phyloP scores from a whole-genome alignment of 495 filamentous ascomycete species.

The Thozetella sp. region DNA sequence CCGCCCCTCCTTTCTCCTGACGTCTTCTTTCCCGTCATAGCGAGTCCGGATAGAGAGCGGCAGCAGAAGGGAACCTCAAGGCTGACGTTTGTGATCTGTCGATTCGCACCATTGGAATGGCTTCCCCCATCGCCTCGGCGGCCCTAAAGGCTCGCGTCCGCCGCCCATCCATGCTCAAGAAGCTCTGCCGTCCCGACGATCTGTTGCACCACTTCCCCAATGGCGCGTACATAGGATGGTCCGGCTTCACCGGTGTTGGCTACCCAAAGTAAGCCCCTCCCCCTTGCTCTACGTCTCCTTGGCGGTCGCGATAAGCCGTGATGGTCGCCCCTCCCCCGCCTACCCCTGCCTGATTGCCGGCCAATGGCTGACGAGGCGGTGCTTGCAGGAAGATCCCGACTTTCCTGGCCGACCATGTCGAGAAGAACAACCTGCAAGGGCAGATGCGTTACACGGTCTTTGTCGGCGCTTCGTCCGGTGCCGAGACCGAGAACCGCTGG shows the following conservation, averaged over 20 bases:
- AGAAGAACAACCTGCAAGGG: constrained; percentile 84
- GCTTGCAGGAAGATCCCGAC: constrained; percentile 73
- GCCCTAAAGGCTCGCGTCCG: constrained; percentile 74
- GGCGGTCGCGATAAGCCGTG: not conserved
- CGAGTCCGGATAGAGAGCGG: too few relatives aligned
- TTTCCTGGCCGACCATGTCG: constrained; percentile 85
- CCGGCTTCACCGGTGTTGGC: constrained; percentile 88
- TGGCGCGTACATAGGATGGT: constrained; percentile 85
- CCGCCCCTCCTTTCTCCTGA: too few relatives aligned
- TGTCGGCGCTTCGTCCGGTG: constrained; percentile 85
- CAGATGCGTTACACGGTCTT: constrained; percentile 84
- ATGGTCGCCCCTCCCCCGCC: not conserved
- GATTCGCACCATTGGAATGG: constrained; percentile 23
- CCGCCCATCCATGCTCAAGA: constrained; percentile 77
- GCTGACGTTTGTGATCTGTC: not conserved
- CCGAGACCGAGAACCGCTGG: constrained; percentile 93
- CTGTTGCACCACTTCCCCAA: constrained; percentile 79
- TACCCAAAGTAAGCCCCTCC: constrained; percentile 74
- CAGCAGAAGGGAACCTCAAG: too few relatives aligned
- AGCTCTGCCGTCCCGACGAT: constrained; percentile 78
- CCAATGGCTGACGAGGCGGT: constrained; percentile 12
- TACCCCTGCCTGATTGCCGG: not conserved
- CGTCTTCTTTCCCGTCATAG: too few relatives aligned
- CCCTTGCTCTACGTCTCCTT: not conserved
- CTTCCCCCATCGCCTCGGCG: constrained; percentile 63